Evolutionary conservation across 148 eudicot genomes (phyloP).

Genomic region (Agrostemma githago): DNA sequence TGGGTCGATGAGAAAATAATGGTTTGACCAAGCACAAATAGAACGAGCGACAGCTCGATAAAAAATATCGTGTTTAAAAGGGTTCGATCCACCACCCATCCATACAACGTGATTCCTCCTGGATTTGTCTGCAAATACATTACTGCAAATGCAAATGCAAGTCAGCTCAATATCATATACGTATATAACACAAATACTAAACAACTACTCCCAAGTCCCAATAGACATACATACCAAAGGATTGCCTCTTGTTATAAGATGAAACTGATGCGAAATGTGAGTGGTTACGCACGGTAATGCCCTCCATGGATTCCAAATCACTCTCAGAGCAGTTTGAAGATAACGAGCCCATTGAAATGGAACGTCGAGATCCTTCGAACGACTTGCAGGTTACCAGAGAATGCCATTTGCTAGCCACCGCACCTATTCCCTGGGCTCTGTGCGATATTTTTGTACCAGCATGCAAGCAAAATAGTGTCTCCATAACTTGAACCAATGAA

Average conservation of each 20-base stretch:
- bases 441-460: slow-evolving; percentile 78
- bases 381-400: slow-evolving; percentile 49
- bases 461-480: slow-evolving; percentile 55
- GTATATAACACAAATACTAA: background rate
- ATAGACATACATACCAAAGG: slow-evolving; percentile 53
- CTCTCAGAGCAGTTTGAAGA: slow-evolving; percentile 48
- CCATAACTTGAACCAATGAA: slow-evolving; percentile 67
- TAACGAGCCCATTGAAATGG: slow-evolving; percentile 27
- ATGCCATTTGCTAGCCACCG: slow-evolving; percentile 81
- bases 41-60: slow-evolving; percentile 59
- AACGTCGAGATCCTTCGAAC: slow-evolving; percentile 30
- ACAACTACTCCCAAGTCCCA: background rate
- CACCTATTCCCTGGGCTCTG: slow-evolving; percentile 66
- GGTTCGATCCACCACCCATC: slow-evolving; percentile 80
- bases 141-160: slow-evolving; percentile 37
- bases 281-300: slow-evolving; percentile 30
- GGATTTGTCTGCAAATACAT: slow-evolving; percentile 83
- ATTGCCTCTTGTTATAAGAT: slow-evolving; percentile 78
- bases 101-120: slow-evolving; percentile 80
- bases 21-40: slow-evolving; percentile 72
- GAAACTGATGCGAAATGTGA: slow-evolving; percentile 49
- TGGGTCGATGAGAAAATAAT: slow-evolving; percentile 33
- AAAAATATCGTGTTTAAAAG: slow-evolving; percentile 68
- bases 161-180: background rate
- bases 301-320: slow-evolving; percentile 62